Evolutionary conservation across 2,329 filamentous ascomycete genomes (phyloP), one percentile per base, ranked within the genome.

Genomic region (Cladosporium velox): DNA sequence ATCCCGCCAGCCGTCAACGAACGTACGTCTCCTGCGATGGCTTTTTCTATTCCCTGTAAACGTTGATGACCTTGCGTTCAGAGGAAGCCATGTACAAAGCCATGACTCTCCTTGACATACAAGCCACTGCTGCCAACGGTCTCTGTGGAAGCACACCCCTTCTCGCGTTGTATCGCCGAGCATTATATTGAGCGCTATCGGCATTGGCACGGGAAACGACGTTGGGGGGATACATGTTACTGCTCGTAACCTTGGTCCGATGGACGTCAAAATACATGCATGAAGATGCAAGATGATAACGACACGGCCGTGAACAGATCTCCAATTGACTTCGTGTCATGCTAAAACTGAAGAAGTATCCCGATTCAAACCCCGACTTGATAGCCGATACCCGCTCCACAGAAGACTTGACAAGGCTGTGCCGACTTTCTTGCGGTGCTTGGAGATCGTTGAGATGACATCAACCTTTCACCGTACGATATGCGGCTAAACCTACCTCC

Each of bases 381-480:
- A 35, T 60, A 49, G 59, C 59, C 59, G 59, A 61, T 14, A 52
- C n/a, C 21, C 12, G 8, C 26, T 38, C 38, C 11, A 15, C 57
- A 38, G 18, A 15, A 15, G 55, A 57, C 18, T 38, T 26, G 28
- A 35, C 47, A 52, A 62, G 49, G 26, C 60, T 52, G 30, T 44
- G 38, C 61, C 51, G 61, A 64, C 35, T 47, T 64, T 64, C 51
- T 47, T 28, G 61, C 61, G 38, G 57, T 64, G 60, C 60, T 57
- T 57, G 60, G 51, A 34, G 14, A 11, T 21, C n/a, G 41, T 55
- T 3, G 52, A 55, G 52, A 55, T 32, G 52, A 32, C 44, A 52
- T 57, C 52, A 59, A 30, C 8, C 15, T 47, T 18, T 47, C 41
- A 15, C n/a, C 41, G 41, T 8, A 8, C n/a, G n/a, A n/a, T 8